Evolutionary conservation across 345 rosid genomes (phyloP), one percentile per base, ranked within the genome.

Genomic region (Pistacia atlantica): DNA sequence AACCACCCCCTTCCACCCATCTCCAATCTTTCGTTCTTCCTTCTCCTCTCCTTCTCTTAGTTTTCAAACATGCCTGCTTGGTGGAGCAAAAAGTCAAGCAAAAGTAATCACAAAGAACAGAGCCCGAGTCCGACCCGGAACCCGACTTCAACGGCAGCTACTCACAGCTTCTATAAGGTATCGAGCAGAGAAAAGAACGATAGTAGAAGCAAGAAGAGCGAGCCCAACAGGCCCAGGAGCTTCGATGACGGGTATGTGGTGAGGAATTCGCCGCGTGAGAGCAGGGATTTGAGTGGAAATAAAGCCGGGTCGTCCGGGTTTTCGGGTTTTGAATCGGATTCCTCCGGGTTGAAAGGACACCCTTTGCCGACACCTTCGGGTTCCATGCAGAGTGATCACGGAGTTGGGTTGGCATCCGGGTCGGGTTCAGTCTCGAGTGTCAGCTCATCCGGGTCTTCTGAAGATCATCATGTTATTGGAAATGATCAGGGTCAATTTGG

Each of bases 391-490:
- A 78, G 83, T 78, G 82, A 79, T 80, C 89, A 73, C 10, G 84
- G 74, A 1, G 52, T 33, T 49, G 90, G 86, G 65, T 73, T 74
- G 74, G 90, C 85, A 80, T 89, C 86, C 70, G 97, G 93, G 75
- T 92, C 96, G 65, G 86, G 65, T 49, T 90, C 97, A 14, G 84
- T 87, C 45, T 93, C 93, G 0, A 93, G 98, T 81, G 86, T 90
- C 45, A 91, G 98, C 87, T 96, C 99, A 1, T 90, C 93, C 8
- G 97, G 93, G 56, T 92, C 99, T 9, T 87, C 89, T 25, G 98
- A 92, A 10, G 98, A 92, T 86, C 93, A 92, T 87, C 93, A 84
- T 61, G 82, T 57, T 70, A 67, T 70, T 76, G 79, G 72, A 20
- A 71, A 25, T 81, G 86, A 76, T 76, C 88, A 82, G 65, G 73